Evolutionary conservation across 805 yeast species (phyloP).

Genomic region (Yamadazyma scolyti): DNA sequence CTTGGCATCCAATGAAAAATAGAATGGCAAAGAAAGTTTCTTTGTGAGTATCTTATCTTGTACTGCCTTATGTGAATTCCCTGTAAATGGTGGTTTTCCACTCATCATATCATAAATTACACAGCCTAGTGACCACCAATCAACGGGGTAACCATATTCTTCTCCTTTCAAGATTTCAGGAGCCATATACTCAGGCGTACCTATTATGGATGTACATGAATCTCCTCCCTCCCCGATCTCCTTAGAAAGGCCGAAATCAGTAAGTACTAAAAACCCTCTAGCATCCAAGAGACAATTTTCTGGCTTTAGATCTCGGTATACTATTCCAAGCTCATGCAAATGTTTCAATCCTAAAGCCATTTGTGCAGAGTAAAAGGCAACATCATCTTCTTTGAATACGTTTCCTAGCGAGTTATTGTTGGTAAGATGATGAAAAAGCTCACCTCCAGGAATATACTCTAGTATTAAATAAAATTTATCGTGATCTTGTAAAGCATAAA

Average conservation of each 20-base stretch:
- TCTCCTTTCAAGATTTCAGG: constrained; percentile 44
- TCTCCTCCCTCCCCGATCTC: constrained; percentile 20
- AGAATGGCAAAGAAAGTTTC: constrained; percentile 37
- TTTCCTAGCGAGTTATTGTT: constrained; percentile 18
- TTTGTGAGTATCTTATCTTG: constrained; percentile 35
- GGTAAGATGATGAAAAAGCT: constrained; percentile 41
- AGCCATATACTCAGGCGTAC: constrained; percentile 47
- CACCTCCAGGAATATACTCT: constrained; percentile 45
- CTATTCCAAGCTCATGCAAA: constrained; percentile 37
- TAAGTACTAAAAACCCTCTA: constrained; percentile 37
- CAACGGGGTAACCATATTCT: constrained; percentile 38
- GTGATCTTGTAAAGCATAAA: constrained; percentile 42
- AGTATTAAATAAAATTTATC: constrained; percentile 39
- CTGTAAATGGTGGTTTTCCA: constrained; percentile 45
- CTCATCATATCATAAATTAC: constrained; percentile 42
- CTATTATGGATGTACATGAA: constrained; percentile 31
- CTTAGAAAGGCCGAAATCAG: constrained; percentile 43
- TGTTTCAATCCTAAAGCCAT: constrained; percentile 39
- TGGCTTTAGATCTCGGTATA: constrained; percentile 43
- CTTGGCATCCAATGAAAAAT: constrained; percentile 39
- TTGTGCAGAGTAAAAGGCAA: constrained; percentile 41
- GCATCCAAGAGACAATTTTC: constrained; percentile 42
- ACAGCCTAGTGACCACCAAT: constrained; percentile 48
- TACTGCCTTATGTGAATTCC: constrained; percentile 35
- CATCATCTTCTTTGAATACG: constrained; percentile 30